Conservation (phyloP, 1,284 basidiomycete species). For the Takashimella koratensis region DNA sequence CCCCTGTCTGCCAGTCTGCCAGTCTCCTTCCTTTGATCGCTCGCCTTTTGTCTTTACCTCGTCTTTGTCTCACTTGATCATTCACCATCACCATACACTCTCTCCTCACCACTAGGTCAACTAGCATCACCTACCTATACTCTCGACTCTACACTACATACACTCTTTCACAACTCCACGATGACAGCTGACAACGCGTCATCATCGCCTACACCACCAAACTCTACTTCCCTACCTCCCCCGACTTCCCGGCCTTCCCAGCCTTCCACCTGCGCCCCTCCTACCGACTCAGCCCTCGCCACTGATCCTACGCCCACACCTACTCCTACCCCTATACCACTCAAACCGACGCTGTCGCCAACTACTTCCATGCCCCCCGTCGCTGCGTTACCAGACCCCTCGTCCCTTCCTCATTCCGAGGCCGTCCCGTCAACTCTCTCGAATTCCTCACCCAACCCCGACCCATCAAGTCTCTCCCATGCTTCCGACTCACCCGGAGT, state of each 20-base stretch:
- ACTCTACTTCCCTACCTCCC: neutral
- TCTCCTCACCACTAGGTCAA: neutral
- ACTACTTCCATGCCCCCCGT: no score
- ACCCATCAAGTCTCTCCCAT: no score
- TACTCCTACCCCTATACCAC: neutral
- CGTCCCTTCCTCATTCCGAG: no score
- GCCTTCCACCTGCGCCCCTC: neutral
- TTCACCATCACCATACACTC: no score
- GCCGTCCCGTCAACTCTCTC: no score
- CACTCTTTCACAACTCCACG: neutral
- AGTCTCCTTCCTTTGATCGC: neutral
- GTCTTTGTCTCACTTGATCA: neutral
- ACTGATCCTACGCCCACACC: conserved; percentile 5
- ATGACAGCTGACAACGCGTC: neutral
- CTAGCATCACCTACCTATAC: no score
- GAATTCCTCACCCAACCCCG: no score
- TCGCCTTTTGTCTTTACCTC: neutral
- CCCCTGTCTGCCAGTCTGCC: neutral
- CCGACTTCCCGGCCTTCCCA: neutral
- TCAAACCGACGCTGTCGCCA: neutral
- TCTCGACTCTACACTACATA: neutral
- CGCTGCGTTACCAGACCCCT: no score
- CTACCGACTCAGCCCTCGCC: conserved; percentile 9
- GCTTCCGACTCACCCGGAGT: no score
- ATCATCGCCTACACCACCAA: neutral